Conservation (phyloP, 352 stramenopile species). For the Globisporangium polare region DNA sequence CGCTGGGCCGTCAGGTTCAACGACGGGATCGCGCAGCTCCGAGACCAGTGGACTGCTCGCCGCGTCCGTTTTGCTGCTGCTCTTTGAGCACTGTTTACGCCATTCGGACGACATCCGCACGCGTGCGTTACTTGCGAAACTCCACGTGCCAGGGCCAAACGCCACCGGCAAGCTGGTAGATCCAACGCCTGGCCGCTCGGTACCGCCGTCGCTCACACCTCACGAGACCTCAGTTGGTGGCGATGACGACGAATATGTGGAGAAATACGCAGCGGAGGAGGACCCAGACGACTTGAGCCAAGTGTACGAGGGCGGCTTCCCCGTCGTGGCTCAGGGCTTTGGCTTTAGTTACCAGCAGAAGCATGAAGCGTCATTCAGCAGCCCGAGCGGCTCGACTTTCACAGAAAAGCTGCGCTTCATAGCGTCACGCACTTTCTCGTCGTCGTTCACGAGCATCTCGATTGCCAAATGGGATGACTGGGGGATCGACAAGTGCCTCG, state of each 20-base stretch:
- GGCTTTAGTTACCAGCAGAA: not conserved
- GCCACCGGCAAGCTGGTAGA: too few species aligned
- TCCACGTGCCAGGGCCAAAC: not conserved
- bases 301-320: conserved; percentile 44
- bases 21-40: not conserved
- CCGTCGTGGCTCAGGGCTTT: not conserved
- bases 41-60: conserved; percentile 42
- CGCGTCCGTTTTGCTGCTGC: conserved; percentile 36
- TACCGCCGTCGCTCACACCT: not conserved
- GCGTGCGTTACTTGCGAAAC: conserved; percentile 23
- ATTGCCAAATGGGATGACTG: conserved; percentile 48
- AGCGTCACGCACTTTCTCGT: conserved; percentile 38
- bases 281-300: conserved; percentile 59
- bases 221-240: not conserved
- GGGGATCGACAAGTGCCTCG: conserved; percentile 33
- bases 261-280: conserved; percentile 45
- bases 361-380: not conserved
- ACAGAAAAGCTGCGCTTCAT: conserved; percentile 35
- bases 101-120: conserved; percentile 17
- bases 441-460: conserved; percentile 39
- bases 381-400: not conserved
- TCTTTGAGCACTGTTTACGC: conserved; percentile 30
- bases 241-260: conserved; percentile 19
- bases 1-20: not conserved
- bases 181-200: not conserved